Evolutionary conservation across 805 yeast species (phyloP).

Genomic region (Pichia heedii): DNA sequence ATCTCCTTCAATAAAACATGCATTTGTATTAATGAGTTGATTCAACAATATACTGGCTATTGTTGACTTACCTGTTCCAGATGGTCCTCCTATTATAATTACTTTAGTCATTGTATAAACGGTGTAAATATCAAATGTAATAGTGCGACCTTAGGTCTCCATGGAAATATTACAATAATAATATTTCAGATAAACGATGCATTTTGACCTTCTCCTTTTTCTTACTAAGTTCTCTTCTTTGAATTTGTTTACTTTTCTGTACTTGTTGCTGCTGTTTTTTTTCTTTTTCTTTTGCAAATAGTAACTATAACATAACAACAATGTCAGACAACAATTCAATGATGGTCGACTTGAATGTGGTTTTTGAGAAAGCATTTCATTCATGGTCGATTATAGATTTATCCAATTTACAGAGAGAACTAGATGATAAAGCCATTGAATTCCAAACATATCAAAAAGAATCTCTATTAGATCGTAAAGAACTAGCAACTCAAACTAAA

Average conservation of each 20-base stretch:
- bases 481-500: conserved; percentile 77
- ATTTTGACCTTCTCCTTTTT: no score
- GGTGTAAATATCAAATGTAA: no score
- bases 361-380: conserved; percentile 51
- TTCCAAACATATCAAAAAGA: conserved; percentile 61
- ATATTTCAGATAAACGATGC: no score
- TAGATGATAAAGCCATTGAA: conserved; percentile 68
- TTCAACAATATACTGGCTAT: conserved; percentile 47
- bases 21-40: conserved; percentile 28
- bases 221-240: no score
- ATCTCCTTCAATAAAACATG: conserved; percentile 66
- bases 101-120: conserved; percentile 8
- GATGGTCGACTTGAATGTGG: conserved; percentile 1
- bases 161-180: no score
- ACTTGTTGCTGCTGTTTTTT: no score
- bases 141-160: no score
- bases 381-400: conserved; percentile 72
- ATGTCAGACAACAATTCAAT: not conserved
- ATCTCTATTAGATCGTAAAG: conserved; percentile 64
- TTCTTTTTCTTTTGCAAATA: not conserved
- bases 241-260: no score
- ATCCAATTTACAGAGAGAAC: conserved; percentile 55
- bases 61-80: conserved; percentile 92
- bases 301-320: no score
- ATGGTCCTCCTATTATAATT: conserved; percentile 81